Base-by-base conservation (phyloP, 306 rosid genomes). In the Quercus gilva region DNA sequence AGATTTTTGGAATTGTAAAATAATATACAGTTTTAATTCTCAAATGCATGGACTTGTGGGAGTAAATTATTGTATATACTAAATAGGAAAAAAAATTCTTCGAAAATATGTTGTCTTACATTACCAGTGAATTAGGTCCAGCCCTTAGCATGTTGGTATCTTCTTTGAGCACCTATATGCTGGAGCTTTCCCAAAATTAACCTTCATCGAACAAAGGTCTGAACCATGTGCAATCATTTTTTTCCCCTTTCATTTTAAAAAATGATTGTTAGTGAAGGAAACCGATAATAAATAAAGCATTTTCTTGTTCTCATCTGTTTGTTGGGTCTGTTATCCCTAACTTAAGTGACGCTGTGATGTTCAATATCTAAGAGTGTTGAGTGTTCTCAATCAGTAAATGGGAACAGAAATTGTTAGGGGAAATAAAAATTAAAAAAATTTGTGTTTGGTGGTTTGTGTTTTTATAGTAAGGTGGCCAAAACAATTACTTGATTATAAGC, bases 181-280 rank as follows among this genome's bases (percentile, higher is more conserved):
- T 64, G 2, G 70, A 64, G 70, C 20, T 64, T 64, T 17, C 8
- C 45, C 13, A 17, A 29, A 29, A 37, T 1, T 37, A 37, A 64
- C 2, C 23, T 31, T 31, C 21, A 15, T 64, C 0, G 6, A 64
- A 20, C 18, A 20, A 64, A 60, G 29, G 29, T 29, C 70, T 64
- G 70, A 31, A 64, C 45, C 70, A 64, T 64, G n/a, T 64, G 20
- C 2, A 64, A 64, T 64, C 70, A 64, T 61, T 61, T 61, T 59
- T 61, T 26, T 6, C 31, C 21, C 21, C 21, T 64, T 64, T 64
- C 0, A 0, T 5, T 60, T 23, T 60, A 4, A 1, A 23, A 63
- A 63, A 63, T 2, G 14, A 63, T 15, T 20, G n/a, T 28, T 0
- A 63, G 41, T 15, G 20, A 63, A 63, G 41, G 37, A 10, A 26